Evolutionary conservation across 1,284 basidiomycete genomes (phyloP).

Genomic region (Melampsora americana): DNA sequence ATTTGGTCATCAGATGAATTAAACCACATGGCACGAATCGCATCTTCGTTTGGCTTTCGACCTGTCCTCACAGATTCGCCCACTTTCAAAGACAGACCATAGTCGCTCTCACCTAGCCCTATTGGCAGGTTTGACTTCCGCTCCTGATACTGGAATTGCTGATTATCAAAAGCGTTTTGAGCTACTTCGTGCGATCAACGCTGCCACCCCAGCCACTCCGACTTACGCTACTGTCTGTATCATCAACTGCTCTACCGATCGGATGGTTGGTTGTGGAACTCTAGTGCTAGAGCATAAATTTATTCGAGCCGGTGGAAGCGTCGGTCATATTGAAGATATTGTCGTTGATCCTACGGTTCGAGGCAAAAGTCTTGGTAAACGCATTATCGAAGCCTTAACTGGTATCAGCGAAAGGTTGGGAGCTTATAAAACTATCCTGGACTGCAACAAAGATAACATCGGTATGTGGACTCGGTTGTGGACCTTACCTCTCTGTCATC

Average conservation of each 20-base stretch:
- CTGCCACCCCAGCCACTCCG: slow-evolving; percentile 2
- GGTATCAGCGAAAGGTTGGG: slow-evolving; percentile 49
- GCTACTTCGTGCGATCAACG: slow-evolving; percentile 12
- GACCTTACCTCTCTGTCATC: too few relatives aligned
- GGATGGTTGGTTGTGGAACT: slow-evolving; percentile 53
- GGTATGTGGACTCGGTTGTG: slow-evolving; percentile 45
- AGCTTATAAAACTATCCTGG: slow-evolving; percentile 54
- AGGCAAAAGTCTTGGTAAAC: slow-evolving; percentile 53
- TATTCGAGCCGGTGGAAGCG: slow-evolving; percentile 49
- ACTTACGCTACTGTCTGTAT: slow-evolving; percentile 36
- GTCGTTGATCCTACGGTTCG: slow-evolving; percentile 52
- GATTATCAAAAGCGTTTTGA: slow-evolving; percentile 36
- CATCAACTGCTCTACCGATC: slow-evolving; percentile 46
- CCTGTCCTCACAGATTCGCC: slow-evolving; percentile 18
- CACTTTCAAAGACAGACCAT: slow-evolving; percentile 37
- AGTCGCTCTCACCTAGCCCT: slow-evolving; percentile 32
- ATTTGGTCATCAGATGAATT: neutral
- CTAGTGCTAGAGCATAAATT: slow-evolving; percentile 54
- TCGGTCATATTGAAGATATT: slow-evolving; percentile 54
- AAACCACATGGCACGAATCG: neutral
- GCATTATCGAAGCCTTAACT: slow-evolving; percentile 51
- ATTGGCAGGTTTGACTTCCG: slow-evolving; percentile 20
- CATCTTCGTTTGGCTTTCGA: neutral
- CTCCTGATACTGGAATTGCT: slow-evolving; percentile 16
- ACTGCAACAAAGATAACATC: slow-evolving; percentile 53